A percentile compares a stretch with the other conserved stretches of the same genome.
Conservation (phyloP, 768 basidiomycete genomes). For the Phylloporus sp. region DNA sequence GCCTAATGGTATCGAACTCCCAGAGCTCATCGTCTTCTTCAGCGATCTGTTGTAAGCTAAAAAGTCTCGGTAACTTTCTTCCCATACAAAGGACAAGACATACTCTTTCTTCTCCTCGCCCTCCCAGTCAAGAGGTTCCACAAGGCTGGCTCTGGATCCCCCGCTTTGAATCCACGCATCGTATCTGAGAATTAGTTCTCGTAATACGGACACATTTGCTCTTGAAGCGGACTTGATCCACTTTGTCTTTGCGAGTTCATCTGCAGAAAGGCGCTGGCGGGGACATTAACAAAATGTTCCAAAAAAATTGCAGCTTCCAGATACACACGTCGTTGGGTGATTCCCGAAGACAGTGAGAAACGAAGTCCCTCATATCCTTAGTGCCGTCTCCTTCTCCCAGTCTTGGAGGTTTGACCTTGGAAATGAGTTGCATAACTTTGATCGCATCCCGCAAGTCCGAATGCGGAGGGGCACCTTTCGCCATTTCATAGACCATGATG, state of each 20-base stretch:
- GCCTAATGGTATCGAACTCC: constrained; percentile 74
- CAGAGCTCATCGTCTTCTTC: constrained; percentile 43
- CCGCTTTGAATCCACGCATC: constrained; percentile 65
- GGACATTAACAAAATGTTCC: constrained; percentile 4
- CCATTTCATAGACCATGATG: constrained; percentile 94
- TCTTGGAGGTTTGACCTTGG: constrained; percentile 76
- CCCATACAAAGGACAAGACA: background rate
- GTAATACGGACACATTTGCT: constrained; percentile 59
- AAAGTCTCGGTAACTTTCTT: constrained; percentile 6
- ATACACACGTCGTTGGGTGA: constrained; percentile 66
- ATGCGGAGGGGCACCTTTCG: constrained; percentile 93
- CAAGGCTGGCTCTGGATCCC: constrained; percentile 74
- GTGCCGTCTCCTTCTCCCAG: constrained; percentile 74
- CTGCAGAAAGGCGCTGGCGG: constrained; percentile 75
- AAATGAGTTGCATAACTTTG: constrained; percentile 85
- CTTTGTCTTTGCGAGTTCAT: constrained; percentile 80
- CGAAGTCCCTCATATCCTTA: constrained; percentile 85
- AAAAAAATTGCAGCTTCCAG: background rate
- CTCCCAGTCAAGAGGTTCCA: constrained; percentile 68
- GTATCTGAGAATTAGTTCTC: constrained; percentile 76
- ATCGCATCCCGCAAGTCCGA: constrained; percentile 77
- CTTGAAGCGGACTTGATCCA: constrained; percentile 84
- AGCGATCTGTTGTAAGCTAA: constrained; percentile 18
- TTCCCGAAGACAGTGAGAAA: constrained; percentile 77
- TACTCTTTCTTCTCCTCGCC: constrained; percentile 58